These are phyloP conservation scores for Kluyveromyces siamensis DNA, from an alignment of 805 yeast genomes.

Conservation along the genomic window DNA sequence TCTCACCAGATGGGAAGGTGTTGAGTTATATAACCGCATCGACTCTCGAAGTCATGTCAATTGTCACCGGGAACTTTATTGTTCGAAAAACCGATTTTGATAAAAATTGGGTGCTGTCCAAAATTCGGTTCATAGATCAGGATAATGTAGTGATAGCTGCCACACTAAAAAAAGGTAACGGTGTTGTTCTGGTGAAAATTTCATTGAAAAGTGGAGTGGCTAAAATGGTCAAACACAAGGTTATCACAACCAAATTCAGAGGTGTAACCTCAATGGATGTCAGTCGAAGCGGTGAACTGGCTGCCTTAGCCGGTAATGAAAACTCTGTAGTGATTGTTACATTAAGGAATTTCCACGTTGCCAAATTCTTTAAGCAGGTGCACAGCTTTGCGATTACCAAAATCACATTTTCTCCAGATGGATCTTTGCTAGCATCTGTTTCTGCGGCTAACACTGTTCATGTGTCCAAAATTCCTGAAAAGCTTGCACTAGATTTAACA, in stretches of 20 bases:
- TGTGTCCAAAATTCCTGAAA: constrained; percentile 50
- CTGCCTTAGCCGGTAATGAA: constrained; percentile 44
- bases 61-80: constrained; percentile 33
- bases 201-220: constrained; percentile 19
- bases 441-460: constrained; percentile 71
- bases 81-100: constrained; percentile 30
- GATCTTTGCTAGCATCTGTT: constrained; percentile 56
- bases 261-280: constrained; percentile 50
- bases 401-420: constrained; percentile 60
- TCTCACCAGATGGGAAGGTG: constrained; percentile 58
- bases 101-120: constrained; percentile 24
- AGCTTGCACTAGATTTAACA: constrained; percentile 31
- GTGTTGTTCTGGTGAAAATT: constrained; percentile 29
- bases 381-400: constrained; percentile 75
- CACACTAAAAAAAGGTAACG: constrained; percentile 32
- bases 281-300: constrained; percentile 23
- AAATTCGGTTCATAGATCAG: constrained; percentile 29
- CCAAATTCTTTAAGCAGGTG: constrained; percentile 47
- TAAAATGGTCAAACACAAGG: constrained; percentile 16
- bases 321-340: constrained; percentile 53
- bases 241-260: constrained; percentile 31
- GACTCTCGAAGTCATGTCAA: constrained; percentile 36
- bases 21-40: constrained; percentile 54
- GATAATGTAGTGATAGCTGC: constrained; percentile 36
- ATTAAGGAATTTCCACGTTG: constrained; percentile 40